These are phyloP conservation scores for Suillus decipiens DNA, from an alignment of 768 basidiomycete genomes.

Conservation along the genomic window DNA sequence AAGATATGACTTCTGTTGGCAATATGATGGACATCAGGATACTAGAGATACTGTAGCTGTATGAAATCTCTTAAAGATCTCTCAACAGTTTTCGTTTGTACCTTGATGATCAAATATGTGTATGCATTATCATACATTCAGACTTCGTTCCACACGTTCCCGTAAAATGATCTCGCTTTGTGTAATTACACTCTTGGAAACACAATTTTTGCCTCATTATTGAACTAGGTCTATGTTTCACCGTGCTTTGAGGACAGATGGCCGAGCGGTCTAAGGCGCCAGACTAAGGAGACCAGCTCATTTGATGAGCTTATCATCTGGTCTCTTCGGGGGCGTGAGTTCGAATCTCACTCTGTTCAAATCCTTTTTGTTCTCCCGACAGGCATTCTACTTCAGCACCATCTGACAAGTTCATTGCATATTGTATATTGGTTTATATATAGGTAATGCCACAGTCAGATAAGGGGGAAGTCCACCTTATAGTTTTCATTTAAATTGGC, in stretches of 20 bases:
- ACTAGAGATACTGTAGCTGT: background rate
- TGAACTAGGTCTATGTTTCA: background rate
- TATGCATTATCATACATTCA: no score
- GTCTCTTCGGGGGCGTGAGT: slow-evolving; percentile 16
- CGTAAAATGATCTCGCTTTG: no score
- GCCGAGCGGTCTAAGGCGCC: slow-evolving; percentile 90
- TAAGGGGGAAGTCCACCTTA: background rate
- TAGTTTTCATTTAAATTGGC: background rate
- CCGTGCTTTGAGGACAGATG: slow-evolving; percentile 51
- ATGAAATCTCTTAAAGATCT: background rate
- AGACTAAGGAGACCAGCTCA: slow-evolving; percentile 59
- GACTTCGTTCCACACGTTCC: no score
- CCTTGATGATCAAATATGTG: no score
- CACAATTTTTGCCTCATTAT: background rate
- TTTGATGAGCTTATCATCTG: slow-evolving; percentile 7
- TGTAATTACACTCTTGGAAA: no score
- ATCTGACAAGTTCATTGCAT: background rate
- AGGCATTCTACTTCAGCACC: background rate
- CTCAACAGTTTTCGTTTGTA: no score
- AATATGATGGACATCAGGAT: background rate
- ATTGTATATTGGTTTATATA: background rate
- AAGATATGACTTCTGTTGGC: background rate
- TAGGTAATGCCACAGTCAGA: background rate
- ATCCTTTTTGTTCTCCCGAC: slow-evolving; percentile 3
- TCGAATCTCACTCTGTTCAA: slow-evolving; percentile 20